Conservation (phyloP, 2,329 filamentous ascomycete species). For the Coniochaeta sp. region DNA sequence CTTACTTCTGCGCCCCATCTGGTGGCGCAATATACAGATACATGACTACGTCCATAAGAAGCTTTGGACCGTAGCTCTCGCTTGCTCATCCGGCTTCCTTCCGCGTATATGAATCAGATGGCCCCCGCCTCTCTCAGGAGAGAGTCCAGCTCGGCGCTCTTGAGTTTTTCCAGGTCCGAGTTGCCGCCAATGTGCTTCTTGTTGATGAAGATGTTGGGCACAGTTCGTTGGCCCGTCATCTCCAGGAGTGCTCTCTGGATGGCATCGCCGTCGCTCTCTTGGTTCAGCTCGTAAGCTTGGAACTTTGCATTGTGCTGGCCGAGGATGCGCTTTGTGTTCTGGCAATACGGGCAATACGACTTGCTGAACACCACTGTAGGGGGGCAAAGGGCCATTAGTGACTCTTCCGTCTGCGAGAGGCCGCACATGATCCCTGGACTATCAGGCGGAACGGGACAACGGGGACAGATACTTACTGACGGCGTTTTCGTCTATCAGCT, state of each 20-base stretch:
- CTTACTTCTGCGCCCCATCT: background rate
- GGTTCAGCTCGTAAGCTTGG: conserved; percentile 74
- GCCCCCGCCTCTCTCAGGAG: conserved; percentile 36
- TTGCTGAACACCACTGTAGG: conserved; percentile 88
- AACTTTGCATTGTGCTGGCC: conserved; percentile 64
- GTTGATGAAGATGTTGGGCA: conserved; percentile 92
- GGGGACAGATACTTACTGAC: conserved; percentile 64
- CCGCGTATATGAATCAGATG: conserved; percentile 11
- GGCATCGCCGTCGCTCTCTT: conserved; percentile 71
- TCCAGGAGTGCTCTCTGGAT: conserved; percentile 79
- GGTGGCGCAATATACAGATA: background rate
- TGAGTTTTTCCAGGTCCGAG: conserved; percentile 66
- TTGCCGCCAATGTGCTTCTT: conserved; percentile 94
- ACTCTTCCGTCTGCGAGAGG: background rate
- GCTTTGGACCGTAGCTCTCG: background rate
- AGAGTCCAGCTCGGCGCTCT: conserved; percentile 53
- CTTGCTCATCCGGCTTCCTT: background rate
- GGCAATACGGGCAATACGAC: conserved; percentile 93
- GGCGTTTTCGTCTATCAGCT: conserved; percentile 81
- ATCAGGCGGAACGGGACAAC: background rate
- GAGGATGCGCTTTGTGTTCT: conserved; percentile 67
- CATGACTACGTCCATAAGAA: background rate
- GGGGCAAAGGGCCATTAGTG: conserved; percentile 1
- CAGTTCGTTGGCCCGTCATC: conserved; percentile 76
- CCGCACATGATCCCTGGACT: background rate